Evolutionary conservation across 2,329 filamentous ascomycete species (phyloP), one percentile per base, ranked within the genome.

Genomic region (Chaetomium sp.): DNA sequence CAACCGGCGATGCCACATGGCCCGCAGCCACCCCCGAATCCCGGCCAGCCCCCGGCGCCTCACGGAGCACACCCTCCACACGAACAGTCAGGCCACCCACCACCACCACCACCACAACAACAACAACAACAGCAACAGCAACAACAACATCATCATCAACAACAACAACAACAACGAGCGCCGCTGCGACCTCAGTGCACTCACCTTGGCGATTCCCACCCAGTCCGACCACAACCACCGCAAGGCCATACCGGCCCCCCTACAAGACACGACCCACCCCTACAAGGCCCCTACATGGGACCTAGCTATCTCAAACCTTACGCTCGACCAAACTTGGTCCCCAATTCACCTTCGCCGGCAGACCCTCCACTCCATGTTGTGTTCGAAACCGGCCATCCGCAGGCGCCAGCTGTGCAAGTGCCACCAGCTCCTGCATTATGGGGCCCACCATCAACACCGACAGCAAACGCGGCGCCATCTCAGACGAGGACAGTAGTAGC

Each of bases 1-100:
- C 59, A 55, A 33, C 59, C 50, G 38, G 51, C 7, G 1, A 33
- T 56, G 59, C 59, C 50, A 61, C 59, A 45, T 61, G 50, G 59
- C 59, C 25, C 50, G 38, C 50, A 54, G 2, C 29, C 31, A n/a
- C 57, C 29, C n/a, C 23, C 47, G n/a, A 42, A 31, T 12, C 49
- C 57, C 6, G 53, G 25, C 29, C 57, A 53, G 12, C 38, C 21
- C 16, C 51, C 35, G 8, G 33, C 12, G 21, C 23, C 54, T 33
- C 53, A 19, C 29, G 56, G 57, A 19, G 49, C 33, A 16, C 33
- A 12, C n/a, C 49, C 38, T 35, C 38, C n/a, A 7, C 27, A 42
- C 9, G 51, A 33, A 3, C 38, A 29, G 8, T 27, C 27, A 33
- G 19, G n/a, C 47, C 29, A 55, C 16, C 25, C 25, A 19, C 12